Percentiles rank a stretch among this genome's conserved stretches.
These are phyloP conservation scores for Cryptococcus hybrid DNA, from an alignment of 1,284 basidiomycete species.

Conservation along the genomic window DNA sequence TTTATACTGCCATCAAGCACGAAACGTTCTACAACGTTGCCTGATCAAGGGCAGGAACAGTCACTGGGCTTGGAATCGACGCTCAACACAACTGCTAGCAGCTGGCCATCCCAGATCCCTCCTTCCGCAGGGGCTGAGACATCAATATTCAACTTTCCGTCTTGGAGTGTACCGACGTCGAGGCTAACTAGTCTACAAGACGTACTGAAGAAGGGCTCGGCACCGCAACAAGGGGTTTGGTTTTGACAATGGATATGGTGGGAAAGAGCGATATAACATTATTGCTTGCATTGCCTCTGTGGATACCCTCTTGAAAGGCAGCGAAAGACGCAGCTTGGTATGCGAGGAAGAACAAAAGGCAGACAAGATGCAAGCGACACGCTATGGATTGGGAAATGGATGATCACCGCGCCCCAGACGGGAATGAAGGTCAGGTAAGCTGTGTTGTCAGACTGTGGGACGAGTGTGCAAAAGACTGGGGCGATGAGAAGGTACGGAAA, in stretches of 20 bases:
- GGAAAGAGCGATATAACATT: constrained; percentile 14
- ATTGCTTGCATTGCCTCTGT: constrained; percentile 37
- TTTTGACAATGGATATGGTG: background rate
- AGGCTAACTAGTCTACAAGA: constrained; percentile 21
- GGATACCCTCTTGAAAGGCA: constrained; percentile 6
- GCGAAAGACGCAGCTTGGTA: background rate
- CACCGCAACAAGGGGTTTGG: background rate
- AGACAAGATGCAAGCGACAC: constrained; percentile 18
- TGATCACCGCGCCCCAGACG: constrained; percentile 22
- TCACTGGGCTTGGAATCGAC: constrained; percentile 26
- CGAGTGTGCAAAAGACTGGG: constrained; percentile 32
- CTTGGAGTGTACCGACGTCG: constrained; percentile 33
- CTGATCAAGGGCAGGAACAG: background rate
- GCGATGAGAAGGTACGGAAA: constrained; percentile 25
- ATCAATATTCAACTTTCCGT: constrained; percentile 27
- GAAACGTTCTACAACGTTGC: constrained; percentile 3
- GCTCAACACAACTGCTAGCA: constrained; percentile 24
- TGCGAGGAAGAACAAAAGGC: constrained; percentile 10
- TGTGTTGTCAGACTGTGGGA: constrained; percentile 40
- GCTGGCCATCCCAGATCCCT: constrained; percentile 20
- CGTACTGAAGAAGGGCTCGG: constrained; percentile 7
- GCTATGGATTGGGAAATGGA: constrained; percentile 38
- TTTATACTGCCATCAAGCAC: background rate
- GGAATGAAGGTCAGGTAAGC: constrained; percentile 9
- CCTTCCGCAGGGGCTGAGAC: constrained; percentile 13